phyloP scores from a whole-genome alignment of 805 yeast species.

The Huiozyma sinensis region DNA sequence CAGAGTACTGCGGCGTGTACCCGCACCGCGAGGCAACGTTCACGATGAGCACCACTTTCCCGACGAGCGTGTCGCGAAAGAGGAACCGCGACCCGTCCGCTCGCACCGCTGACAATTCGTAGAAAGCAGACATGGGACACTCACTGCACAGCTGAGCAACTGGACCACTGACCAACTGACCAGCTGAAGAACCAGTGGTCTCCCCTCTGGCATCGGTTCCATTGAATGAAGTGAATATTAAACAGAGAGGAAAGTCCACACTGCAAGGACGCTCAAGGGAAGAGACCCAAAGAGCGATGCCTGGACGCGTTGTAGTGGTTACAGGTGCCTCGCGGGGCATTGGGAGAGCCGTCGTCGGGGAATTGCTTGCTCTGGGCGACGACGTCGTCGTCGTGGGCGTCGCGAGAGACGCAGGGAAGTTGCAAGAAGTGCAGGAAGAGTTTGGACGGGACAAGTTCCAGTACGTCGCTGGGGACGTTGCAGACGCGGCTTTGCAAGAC shows the following conservation, averaged over 20 bases:
- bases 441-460: constrained; percentile 45
- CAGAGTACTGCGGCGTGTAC: constrained; percentile 68
- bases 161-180: too few species aligned
- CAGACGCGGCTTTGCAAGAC: constrained; percentile 27
- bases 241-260: too few species aligned
- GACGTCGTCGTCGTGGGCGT: constrained; percentile 48
- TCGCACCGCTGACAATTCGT: background rate
- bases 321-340: constrained; percentile 69
- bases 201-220: too few species aligned
- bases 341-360: constrained; percentile 64
- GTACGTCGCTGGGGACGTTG: constrained; percentile 51
- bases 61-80: constrained; percentile 46
- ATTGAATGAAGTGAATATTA: too few species aligned
- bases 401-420: constrained; percentile 50
- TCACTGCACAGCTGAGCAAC: too few species aligned
- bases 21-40: constrained; percentile 86
- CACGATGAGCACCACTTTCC: constrained; percentile 74
- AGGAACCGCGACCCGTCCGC: constrained; percentile 43
- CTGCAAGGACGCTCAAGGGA: background rate
- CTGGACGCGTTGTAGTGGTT: constrained; percentile 32
- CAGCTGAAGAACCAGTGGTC: too few species aligned
- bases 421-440: constrained; percentile 33
- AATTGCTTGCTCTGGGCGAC: constrained; percentile 30
- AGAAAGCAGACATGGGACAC: too few species aligned
- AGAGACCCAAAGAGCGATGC: constrained; percentile 4